phyloP scores from a whole-genome alignment of 2,329 filamentous ascomycete genomes.

The Camptophora hylomeconis region DNA sequence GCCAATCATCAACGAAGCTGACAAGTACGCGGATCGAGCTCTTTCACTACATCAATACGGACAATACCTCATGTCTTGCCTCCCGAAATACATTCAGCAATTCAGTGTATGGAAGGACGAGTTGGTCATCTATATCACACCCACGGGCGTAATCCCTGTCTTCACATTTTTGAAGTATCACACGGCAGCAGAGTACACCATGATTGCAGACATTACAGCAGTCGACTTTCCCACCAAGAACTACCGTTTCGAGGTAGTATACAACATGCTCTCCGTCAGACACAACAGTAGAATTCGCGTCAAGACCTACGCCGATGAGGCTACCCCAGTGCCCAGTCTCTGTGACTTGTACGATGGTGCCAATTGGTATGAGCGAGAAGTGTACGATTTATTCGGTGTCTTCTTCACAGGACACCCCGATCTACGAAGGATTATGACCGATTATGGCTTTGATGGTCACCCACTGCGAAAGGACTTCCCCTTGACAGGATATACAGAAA shows the following conservation, averaged over 20 bases:
- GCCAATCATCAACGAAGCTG: constrained; percentile 77
- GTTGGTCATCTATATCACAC: constrained; percentile 84
- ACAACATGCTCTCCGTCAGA: constrained; percentile 89
- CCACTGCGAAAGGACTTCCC: constrained; percentile 97
- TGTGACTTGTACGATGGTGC: constrained; percentile 82
- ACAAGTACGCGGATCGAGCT: constrained; percentile 81
- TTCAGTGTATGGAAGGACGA: constrained; percentile 99
- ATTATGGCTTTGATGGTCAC: constrained; percentile 98
- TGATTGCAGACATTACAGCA: constrained; percentile 81
- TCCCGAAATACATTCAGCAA: constrained; percentile 97
- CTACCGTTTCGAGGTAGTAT: constrained; percentile 94
- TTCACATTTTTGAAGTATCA: constrained; percentile 96
- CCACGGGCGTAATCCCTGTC: constrained; percentile 76
- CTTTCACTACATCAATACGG: constrained; percentile 88
- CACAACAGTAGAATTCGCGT: constrained; percentile 95
- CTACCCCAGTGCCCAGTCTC: constrained; percentile 80
- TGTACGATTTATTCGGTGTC: constrained; percentile 94
- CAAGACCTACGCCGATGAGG: constrained; percentile 98
- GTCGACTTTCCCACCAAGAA: constrained; percentile 93
- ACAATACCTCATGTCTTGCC: constrained; percentile 87
- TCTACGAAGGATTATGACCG: constrained; percentile 94
- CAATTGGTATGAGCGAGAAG: constrained; percentile 97
- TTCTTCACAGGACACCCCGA: constrained; percentile 95
- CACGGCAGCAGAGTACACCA: constrained; percentile 92
- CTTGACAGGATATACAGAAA: constrained; percentile 93